Percentiles rank a stretch among this genome's conserved stretches.
phyloP scores from a whole-genome alignment of 805 yeast genomes.

The Metschnikowia aberdeeniae region DNA sequence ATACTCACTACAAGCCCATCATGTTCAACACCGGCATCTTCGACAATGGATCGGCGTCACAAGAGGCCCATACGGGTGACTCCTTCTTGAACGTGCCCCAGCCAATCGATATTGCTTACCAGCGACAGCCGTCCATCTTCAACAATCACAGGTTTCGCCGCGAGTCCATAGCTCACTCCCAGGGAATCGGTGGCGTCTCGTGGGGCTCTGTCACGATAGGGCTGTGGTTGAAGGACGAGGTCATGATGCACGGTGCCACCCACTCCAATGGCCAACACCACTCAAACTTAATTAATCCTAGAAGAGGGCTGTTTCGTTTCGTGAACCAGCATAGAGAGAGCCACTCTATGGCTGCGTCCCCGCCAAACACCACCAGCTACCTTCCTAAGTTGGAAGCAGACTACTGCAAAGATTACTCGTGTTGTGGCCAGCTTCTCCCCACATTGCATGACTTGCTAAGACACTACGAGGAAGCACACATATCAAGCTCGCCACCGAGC shows the following conservation, averaged over 20 bases:
- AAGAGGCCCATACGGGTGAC: constrained; percentile 21
- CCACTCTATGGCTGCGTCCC: constrained; percentile 43
- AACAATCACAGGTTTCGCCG: constrained; percentile 56
- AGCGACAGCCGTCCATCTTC: constrained; percentile 38
- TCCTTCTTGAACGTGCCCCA: constrained; percentile 29
- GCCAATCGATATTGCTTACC: constrained; percentile 43
- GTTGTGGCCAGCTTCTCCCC: constrained; percentile 91
- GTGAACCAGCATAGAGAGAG: constrained; percentile 15
- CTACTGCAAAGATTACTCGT: constrained; percentile 92
- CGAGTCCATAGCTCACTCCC: constrained; percentile 91
- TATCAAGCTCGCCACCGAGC: constrained; percentile 52
- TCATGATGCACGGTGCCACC: constrained; percentile 47
- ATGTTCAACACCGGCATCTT: constrained; percentile 44
- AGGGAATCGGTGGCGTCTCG: constrained; percentile 96
- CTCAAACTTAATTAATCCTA: constrained; percentile 29
- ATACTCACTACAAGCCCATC: constrained; percentile 1
- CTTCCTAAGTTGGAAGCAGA: constrained; percentile 92
- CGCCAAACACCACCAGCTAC: constrained; percentile 69
- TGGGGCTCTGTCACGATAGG: constrained; percentile 97
- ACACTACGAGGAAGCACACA: constrained; percentile 96
- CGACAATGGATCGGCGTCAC: constrained; percentile 26
- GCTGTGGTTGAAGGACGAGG: constrained; percentile 94
- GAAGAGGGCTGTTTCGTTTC: constrained; percentile 37
- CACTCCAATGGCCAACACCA: constrained; percentile 15
- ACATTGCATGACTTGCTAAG: constrained; percentile 88